Percentiles rank a stretch among this genome's conserved stretches.
These are phyloP conservation scores for Cylindrotheca closterium DNA, from an alignment of 108 stramenopile species.

Conservation along the genomic window DNA sequence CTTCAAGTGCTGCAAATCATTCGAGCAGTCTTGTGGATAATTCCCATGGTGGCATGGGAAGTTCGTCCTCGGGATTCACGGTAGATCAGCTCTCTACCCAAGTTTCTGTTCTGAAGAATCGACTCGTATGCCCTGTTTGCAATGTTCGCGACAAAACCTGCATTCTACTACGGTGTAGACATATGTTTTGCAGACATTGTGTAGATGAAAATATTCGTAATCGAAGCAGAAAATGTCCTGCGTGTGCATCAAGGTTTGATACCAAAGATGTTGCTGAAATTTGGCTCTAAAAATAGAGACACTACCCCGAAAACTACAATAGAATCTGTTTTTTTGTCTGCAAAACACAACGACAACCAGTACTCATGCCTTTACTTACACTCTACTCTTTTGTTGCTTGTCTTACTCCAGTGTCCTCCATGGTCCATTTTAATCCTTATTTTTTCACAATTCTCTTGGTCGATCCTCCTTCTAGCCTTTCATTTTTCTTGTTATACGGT, in stretches of 20 bases:
- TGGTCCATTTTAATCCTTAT: too few species aligned
- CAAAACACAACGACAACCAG: too few species aligned
- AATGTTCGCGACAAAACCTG: constrained; percentile 87
- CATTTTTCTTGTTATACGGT: too few species aligned
- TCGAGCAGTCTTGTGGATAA: not conserved
- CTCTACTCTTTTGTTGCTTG: too few species aligned
- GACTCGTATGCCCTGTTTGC: constrained; percentile 86
- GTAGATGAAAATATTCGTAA: constrained; percentile 86
- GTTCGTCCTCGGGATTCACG: constrained; percentile 43
- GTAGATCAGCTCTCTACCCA: constrained; percentile 70
- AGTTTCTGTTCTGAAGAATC: constrained; percentile 65
- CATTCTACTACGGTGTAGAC: constrained; percentile 89
- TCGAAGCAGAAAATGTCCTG: constrained; percentile 88
- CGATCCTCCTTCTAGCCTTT: too few species aligned
- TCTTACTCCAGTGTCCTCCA: too few species aligned
- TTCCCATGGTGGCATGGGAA: constrained; percentile 6
- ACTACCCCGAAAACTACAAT: too few species aligned
- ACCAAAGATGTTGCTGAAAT: constrained; percentile 86
- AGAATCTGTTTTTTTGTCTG: too few species aligned
- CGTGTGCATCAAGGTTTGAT: constrained; percentile 80
- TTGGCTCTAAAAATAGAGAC: constrained; percentile 71
- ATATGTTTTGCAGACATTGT: constrained; percentile 93
- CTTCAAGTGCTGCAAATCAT: constrained; percentile 30
- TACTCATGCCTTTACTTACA: too few species aligned
- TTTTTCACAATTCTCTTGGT: too few species aligned